Conservation (phyloP, 257 asterid genomes). For the Nicotiana paniculata region DNA sequence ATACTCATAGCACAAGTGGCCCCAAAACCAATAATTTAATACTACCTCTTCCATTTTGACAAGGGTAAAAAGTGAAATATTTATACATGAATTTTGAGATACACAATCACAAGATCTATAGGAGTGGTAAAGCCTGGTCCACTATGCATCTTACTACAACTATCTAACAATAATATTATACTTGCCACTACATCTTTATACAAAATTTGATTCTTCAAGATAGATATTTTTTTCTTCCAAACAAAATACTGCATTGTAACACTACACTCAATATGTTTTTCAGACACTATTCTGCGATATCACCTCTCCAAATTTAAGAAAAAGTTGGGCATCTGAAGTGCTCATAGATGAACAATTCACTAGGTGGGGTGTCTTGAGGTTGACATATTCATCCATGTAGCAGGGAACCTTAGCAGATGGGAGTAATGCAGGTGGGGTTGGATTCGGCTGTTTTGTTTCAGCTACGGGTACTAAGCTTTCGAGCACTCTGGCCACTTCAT, state of each 20-base stretch:
- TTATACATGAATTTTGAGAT: not conserved
- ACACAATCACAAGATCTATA: not conserved
- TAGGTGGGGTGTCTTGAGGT: constrained; percentile 80
- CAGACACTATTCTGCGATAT: constrained; percentile 60
- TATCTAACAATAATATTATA: not conserved
- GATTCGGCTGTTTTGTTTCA: constrained; percentile 20
- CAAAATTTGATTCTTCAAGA: not conserved
- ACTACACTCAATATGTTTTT: constrained; percentile 3
- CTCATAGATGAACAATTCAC: constrained; percentile 80
- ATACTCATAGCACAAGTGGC: not conserved
- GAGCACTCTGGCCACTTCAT: constrained; percentile 76
- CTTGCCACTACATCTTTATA: not conserved
- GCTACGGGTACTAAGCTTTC: constrained; percentile 40
- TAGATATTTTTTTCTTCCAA: not conserved
- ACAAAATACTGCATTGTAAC: not conserved
- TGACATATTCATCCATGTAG: constrained; percentile 81
- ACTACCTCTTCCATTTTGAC: not conserved
- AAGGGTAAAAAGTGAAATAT: not conserved
- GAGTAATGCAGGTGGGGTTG: constrained; percentile 13
- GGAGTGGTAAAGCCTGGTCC: not conserved
- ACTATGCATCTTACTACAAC: not conserved
- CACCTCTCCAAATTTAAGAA: constrained; percentile 73
- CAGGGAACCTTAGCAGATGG: constrained; percentile 49
- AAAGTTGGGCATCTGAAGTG: constrained; percentile 83
- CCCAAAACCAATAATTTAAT: not conserved